These are phyloP conservation scores for Teunomyces panamensis DNA, from an alignment of 805 yeast genomes.

Conservation along the genomic window DNA sequence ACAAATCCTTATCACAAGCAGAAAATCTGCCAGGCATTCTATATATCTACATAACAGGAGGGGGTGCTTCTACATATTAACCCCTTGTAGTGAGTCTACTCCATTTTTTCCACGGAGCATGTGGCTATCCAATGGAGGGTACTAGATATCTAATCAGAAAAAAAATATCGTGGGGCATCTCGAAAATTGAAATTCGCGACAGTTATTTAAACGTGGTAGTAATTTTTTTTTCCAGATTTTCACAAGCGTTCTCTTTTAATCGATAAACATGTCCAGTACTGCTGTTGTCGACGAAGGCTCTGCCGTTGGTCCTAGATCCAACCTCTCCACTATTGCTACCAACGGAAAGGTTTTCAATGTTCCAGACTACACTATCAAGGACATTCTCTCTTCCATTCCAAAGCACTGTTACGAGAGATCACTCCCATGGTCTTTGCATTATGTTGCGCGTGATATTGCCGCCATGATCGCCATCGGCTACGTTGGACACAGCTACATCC, in stretches of 20 bases:
- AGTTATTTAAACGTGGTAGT: background rate
- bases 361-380: slow-evolving; percentile 76
- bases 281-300: slow-evolving; percentile 4
- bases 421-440: slow-evolving; percentile 51
- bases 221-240: background rate
- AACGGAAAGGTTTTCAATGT: slow-evolving; percentile 65
- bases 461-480: slow-evolving; percentile 49
- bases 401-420: slow-evolving; percentile 69
- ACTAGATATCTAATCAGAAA: background rate
- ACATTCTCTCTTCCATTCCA: slow-evolving; percentile 70
- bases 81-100: too few species aligned
- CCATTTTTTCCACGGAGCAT: too few species aligned
- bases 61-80: too few species aligned
- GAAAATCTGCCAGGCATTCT: too few species aligned
- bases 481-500: slow-evolving; percentile 54
- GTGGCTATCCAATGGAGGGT: background rate
- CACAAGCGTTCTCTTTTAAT: background rate
- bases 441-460: slow-evolving; percentile 65
- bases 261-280: background rate
- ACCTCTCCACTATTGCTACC: slow-evolving; percentile 52
- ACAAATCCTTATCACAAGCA: too few species aligned
- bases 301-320: slow-evolving; percentile 8
- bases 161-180: background rate
- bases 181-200: background rate
- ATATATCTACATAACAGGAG: too few species aligned